Evolutionary conservation across 2,329 filamentous ascomycete species (phyloP).

Genomic region (Penicillium sp.): DNA sequence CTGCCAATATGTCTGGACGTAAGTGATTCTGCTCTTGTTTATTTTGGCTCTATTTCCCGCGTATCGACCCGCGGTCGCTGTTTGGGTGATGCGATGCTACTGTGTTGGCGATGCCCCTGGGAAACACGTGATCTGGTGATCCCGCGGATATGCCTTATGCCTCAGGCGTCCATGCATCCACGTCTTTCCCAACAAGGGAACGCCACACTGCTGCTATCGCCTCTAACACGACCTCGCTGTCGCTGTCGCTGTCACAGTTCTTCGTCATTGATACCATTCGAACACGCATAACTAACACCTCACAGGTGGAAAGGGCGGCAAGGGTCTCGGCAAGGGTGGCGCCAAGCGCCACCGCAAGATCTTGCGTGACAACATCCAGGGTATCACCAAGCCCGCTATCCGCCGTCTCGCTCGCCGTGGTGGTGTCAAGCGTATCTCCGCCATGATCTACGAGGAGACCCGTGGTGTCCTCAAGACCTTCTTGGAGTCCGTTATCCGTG

Average conservation of each 20-base stretch:
- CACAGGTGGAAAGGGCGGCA: constrained; percentile 88
- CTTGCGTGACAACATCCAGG: constrained; percentile 99
- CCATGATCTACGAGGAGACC: constrained; percentile 86
- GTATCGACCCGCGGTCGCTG: constrained; percentile 7
- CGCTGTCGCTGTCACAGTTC: neutral
- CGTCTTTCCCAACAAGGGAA: constrained; percentile 11
- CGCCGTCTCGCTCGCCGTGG: constrained; percentile 98
- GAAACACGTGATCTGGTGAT: constrained; percentile 24
- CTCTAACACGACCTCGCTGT: constrained; percentile 8
- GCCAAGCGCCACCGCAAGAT: constrained; percentile 99
- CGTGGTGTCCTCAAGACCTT: constrained; percentile 80
- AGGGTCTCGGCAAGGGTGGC: constrained; percentile 96
- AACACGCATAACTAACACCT: constrained; percentile 16
- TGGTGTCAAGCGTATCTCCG: constrained; percentile 99
- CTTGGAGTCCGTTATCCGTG: constrained; percentile 77
- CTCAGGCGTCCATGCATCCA: constrained; percentile 16
- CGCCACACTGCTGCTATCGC: neutral
- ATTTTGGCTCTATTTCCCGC: neutral
- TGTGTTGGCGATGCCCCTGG: constrained; percentile 19
- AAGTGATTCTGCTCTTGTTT: constrained; percentile 24
- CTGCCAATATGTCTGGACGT: constrained; percentile 43
- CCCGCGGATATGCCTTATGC: constrained; percentile 5
- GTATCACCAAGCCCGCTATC: constrained; percentile 98
- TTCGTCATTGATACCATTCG: neutral
- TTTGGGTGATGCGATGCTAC: neutral